Evolutionary conservation across 495 filamentous ascomycete species (phyloP).

Genomic region (Tuber microsphaerosporum): DNA sequence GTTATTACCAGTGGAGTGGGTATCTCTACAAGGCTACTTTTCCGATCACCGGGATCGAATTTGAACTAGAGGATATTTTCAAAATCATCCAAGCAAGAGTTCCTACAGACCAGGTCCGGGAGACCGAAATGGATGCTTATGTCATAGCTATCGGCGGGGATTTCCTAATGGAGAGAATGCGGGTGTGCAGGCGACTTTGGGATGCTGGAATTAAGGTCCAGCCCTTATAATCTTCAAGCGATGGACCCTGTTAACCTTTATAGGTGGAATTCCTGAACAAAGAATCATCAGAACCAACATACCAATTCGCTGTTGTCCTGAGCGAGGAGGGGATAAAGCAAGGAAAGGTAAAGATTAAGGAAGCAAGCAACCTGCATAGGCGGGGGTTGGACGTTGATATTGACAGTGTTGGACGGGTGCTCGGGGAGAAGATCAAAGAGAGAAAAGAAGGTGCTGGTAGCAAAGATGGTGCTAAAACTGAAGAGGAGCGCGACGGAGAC

Average conservation of each 20-base stretch:
- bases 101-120: slow-evolving; percentile 47
- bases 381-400: slow-evolving; percentile 61
- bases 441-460: slow-evolving; percentile 46
- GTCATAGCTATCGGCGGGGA: slow-evolving; percentile 88
- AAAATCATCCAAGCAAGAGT: slow-evolving; percentile 66
- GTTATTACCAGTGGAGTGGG: slow-evolving; percentile 56
- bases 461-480: background rate
- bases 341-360: slow-evolving; percentile 74
- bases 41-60: slow-evolving; percentile 84
- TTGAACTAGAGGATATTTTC: slow-evolving; percentile 92
- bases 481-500: background rate
- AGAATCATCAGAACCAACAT: slow-evolving; percentile 65
- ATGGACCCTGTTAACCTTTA: background rate
- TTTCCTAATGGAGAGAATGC: slow-evolving; percentile 68
- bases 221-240: slow-evolving; percentile 18
- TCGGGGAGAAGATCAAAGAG: slow-evolving; percentile 53
- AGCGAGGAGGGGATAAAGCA: slow-evolving; percentile 66
- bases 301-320: slow-evolving; percentile 67
- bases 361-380: slow-evolving; percentile 78
- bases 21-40: slow-evolving; percentile 72
- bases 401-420: slow-evolving; percentile 34
- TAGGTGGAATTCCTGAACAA: slow-evolving; percentile 70
- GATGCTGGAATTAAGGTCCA: slow-evolving; percentile 63
- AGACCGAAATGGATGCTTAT: slow-evolving; percentile 71
- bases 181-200: slow-evolving; percentile 63